Evolutionary conservation across 2,329 filamentous ascomycete genomes (phyloP).

Genomic region (Colletotrichum incanum): DNA sequence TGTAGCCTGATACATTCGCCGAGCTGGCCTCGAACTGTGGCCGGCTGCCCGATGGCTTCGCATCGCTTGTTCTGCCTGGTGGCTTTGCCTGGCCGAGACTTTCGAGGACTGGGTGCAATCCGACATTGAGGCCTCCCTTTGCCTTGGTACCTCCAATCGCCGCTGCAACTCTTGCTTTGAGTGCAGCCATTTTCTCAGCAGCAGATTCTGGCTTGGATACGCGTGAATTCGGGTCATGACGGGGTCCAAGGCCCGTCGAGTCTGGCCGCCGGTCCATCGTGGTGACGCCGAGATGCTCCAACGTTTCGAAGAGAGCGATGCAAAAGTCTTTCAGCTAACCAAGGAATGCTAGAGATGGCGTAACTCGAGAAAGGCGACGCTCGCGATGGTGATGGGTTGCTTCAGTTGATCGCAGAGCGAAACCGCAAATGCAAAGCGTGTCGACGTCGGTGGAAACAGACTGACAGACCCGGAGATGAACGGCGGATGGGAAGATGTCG

Average conservation of each 20-base stretch:
- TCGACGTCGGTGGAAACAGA: neutral
- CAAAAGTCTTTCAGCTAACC: neutral
- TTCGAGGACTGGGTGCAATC: constrained; percentile 82
- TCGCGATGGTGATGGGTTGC: neutral
- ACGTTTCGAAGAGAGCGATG: neutral
- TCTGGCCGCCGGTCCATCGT: constrained; percentile 69
- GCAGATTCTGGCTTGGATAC: constrained; percentile 71
- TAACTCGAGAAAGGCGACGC: neutral
- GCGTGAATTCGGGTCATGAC: constrained; percentile 68
- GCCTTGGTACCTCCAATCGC: constrained; percentile 75
- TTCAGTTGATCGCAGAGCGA: neutral
- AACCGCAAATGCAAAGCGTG: neutral
- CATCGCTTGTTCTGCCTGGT: constrained; percentile 56
- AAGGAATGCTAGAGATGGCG: neutral
- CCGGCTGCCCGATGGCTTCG: constrained; percentile 40
- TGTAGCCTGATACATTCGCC: constrained; percentile 39
- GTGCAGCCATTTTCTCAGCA: constrained; percentile 79
- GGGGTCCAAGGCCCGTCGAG: constrained; percentile 68
- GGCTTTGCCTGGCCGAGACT: constrained; percentile 66
- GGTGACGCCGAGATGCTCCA: neutral
- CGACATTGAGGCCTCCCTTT: constrained; percentile 80
- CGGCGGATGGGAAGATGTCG: neutral
- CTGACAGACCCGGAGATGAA: neutral
- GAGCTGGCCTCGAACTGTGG: constrained; percentile 39
- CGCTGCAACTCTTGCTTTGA: constrained; percentile 85